phyloP scores from a whole-genome alignment of 768 basidiomycete species.

The Rhodotorula sphaerocarpa region DNA sequence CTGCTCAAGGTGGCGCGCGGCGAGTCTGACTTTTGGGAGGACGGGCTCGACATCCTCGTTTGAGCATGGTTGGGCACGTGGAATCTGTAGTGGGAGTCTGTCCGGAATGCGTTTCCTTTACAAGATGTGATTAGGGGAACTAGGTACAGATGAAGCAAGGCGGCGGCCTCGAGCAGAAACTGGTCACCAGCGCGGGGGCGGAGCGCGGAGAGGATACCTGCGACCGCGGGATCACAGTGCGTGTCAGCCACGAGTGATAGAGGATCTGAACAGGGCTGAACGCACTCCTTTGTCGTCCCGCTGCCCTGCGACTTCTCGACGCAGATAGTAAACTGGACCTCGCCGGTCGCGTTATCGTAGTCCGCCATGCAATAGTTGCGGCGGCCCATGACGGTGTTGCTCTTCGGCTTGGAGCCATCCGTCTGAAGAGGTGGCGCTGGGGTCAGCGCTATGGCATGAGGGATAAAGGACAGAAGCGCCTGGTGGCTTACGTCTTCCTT shows the following conservation, averaged over 20 bases:
- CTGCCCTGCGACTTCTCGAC: slow-evolving; percentile 75
- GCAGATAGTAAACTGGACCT: slow-evolving; percentile 70
- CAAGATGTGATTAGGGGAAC: no score
- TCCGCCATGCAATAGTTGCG: slow-evolving; percentile 71
- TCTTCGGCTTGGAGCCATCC: slow-evolving; percentile 64
- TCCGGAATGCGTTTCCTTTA: no score
- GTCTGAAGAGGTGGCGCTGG: slow-evolving; percentile 56
- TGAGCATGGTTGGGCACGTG: no score
- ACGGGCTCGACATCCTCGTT: not conserved
- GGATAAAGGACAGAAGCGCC: not conserved
- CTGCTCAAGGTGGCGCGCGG: not conserved
- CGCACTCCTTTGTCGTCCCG: slow-evolving; percentile 58
- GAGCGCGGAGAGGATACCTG: slow-evolving; percentile 17
- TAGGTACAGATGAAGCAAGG: not conserved
- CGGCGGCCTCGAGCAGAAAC: no score
- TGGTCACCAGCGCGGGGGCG: slow-evolving; percentile 21
- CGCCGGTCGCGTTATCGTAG: slow-evolving; percentile 52
- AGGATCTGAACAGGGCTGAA: not conserved
- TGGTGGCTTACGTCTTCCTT: slow-evolving; percentile 13
- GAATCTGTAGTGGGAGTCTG: no score
- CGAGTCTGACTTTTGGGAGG: not conserved
- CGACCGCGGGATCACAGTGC: not conserved
- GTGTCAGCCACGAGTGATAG: no score
- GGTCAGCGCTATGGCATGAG: not conserved
- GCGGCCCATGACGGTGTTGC: slow-evolving; percentile 73